Evolutionary conservation across 768 basidiomycete species (phyloP).

Genomic region (Lanmaoa pseudosensibilis): DNA sequence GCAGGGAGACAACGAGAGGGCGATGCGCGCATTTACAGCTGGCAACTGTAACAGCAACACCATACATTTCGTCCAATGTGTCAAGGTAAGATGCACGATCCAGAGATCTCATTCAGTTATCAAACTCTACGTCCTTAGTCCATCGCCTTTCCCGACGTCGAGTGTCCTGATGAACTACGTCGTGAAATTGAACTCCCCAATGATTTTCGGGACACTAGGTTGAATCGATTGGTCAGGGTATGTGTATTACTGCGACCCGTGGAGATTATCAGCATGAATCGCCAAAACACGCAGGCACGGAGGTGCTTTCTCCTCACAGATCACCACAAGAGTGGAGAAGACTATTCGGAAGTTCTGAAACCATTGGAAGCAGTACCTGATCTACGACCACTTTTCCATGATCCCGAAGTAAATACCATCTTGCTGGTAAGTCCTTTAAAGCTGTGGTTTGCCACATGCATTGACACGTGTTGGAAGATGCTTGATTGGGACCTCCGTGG

Average conservation of each 20-base stretch:
- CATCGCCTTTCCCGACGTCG: conserved; percentile 3
- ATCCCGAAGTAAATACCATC: background rate
- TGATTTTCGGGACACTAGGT: background rate
- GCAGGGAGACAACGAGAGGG: background rate
- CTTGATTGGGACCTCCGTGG: conserved; percentile 10
- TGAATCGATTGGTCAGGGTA: background rate
- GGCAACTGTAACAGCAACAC: background rate
- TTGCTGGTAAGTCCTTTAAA: conserved; percentile 4
- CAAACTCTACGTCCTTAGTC: background rate
- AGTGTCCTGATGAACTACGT: background rate
- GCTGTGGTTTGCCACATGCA: background rate
- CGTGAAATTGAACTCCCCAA: background rate
- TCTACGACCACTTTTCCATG: background rate
- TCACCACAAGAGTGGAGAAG: background rate
- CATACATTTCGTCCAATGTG: conserved; percentile 1
- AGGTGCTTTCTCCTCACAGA: background rate
- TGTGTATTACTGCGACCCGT: background rate
- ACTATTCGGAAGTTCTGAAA: background rate
- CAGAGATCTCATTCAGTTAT: background rate
- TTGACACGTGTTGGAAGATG: conserved; percentile 7
- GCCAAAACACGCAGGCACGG: conserved; percentile 1
- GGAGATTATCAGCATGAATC: background rate
- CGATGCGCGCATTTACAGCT: background rate
- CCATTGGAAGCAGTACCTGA: background rate
- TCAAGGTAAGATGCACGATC: conserved; percentile 4